Base-by-base conservation (phyloP, 306 rosid species). In the Malus sylvestris region DNA sequence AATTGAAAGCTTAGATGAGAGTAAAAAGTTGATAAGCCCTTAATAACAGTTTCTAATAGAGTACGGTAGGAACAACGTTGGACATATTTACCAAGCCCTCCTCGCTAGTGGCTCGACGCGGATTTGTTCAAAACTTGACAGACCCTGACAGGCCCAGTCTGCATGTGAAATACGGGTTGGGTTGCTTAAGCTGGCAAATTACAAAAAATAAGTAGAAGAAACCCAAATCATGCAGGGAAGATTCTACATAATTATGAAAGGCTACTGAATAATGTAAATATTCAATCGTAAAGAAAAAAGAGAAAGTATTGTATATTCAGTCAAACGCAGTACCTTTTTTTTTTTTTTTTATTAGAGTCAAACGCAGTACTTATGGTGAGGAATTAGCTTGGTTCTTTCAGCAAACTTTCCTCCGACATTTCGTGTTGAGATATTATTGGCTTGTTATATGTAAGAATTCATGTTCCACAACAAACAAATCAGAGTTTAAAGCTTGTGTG, bases 371-470 rank as follows among this genome's bases (percentile, higher is more conserved):
- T n/a, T 22, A 4, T 0, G 10, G 63, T n/a, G 12, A 72, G 49
- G 76, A 72, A 72, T 35, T 55, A 22, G 35, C 32, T 27, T 8
- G 67, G 76, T n/a, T 72, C 38, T 22, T 72, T 72, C 76, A 22
- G 67, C 53, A 52, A 38, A 72, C 40, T 58, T 72, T 44, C 38
- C 42, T 13, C 3, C 40, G 40, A 35, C 40, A 35, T 35, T 35
- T 35, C 9, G 40, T 7, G 40, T 35, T 35, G 20, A 5, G 1
- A 23, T 13, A 49, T 49, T 49, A 19, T 49, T 49, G 53, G 53
- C 19, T 49, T 49, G 53, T 15, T 15, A 15, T 49, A 12, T 0
- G 18, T 49, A 15, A 49, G 53, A 15, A 49, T 4, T 1, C 53
- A 49, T 14, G 15, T 14, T 14, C 53, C 19, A 15, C 53, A 19